Evolutionary conservation across 192 early-diverging fungal genomes (phyloP).

Genomic region (Paraglomus occultum): DNA sequence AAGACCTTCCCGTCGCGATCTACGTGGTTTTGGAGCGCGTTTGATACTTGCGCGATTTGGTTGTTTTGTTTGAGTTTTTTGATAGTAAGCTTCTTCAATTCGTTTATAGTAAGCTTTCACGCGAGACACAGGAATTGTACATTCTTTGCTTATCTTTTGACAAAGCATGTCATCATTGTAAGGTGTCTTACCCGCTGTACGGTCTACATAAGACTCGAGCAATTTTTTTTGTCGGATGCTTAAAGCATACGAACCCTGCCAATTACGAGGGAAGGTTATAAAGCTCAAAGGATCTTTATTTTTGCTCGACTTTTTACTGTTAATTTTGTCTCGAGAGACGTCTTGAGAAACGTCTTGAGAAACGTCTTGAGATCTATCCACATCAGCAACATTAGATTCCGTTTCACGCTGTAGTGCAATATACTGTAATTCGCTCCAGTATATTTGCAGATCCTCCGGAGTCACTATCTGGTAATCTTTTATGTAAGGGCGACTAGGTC

Average conservation of each 20-base stretch:
- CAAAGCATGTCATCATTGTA: constrained; percentile 29
- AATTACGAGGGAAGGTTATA: constrained; percentile 28
- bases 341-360: not conserved
- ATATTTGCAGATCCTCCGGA: constrained; percentile 26
- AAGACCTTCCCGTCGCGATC: constrained; percentile 6
- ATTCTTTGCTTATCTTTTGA: constrained; percentile 25
- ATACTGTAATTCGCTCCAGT: constrained; percentile 35
- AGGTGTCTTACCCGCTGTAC: constrained; percentile 28
- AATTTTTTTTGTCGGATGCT: constrained; percentile 10
- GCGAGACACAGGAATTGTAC: constrained; percentile 12
- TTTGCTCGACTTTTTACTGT: not conserved
- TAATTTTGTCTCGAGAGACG: constrained; percentile 2
- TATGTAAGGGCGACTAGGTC: constrained; percentile 11
- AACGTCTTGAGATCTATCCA: not conserved
- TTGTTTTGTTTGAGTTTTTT: constrained; percentile 6
- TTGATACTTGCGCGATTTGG: not conserved
- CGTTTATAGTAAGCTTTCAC: constrained; percentile 27
- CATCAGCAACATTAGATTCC: not conserved
- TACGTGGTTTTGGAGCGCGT: not conserved
- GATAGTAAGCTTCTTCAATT: constrained; percentile 28
- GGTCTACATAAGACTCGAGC: constrained; percentile 31
- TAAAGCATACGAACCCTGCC: constrained; percentile 27
- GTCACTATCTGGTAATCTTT: constrained; percentile 25
- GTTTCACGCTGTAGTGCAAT: constrained; percentile 22
- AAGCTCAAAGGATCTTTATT: constrained; percentile 26